These are phyloP conservation scores for Penicillium sp. DNA, from an alignment of 2,329 filamentous ascomycete species.

Conservation along the genomic window DNA sequence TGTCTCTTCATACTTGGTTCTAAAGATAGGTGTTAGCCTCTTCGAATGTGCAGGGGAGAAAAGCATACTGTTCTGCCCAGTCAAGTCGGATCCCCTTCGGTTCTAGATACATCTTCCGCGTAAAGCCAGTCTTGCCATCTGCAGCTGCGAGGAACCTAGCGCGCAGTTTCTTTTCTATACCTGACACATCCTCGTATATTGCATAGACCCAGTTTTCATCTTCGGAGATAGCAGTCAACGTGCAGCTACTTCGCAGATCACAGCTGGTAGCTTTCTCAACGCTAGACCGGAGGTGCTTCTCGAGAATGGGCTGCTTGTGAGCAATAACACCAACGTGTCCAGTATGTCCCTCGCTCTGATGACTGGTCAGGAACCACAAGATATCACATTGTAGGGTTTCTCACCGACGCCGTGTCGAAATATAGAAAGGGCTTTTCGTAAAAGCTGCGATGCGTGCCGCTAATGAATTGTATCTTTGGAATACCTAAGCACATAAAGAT, in stretches of 20 bases:
- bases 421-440: conserved; percentile 9
- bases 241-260: conserved; percentile 13
- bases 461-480: conserved; percentile 12
- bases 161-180: background rate
- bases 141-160: conserved; percentile 46
- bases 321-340: conserved; percentile 36
- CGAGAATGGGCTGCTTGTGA: conserved; percentile 35
- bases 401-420: conserved; percentile 13
- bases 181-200: conserved; percentile 3
- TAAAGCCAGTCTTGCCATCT: conserved; percentile 54
- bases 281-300: conserved; percentile 21
- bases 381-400: background rate
- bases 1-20: conserved; percentile 30
- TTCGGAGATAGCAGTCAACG: conserved; percentile 12
- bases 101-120: conserved; percentile 53
- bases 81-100: conserved; percentile 46
- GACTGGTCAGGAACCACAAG: conserved; percentile 9
- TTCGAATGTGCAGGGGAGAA: too few relatives aligned
- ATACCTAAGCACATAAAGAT: conserved; percentile 1
- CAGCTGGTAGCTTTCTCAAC: background rate
- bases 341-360: conserved; percentile 31
- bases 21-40: conserved; percentile 14
- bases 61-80: conserved; percentile 21
- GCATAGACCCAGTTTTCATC: conserved; percentile 14
- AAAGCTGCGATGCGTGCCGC: conserved; percentile 5